Evolutionary conservation across 257 asterid species (phyloP).

Genomic region (Jaltomata sinuosa): DNA sequence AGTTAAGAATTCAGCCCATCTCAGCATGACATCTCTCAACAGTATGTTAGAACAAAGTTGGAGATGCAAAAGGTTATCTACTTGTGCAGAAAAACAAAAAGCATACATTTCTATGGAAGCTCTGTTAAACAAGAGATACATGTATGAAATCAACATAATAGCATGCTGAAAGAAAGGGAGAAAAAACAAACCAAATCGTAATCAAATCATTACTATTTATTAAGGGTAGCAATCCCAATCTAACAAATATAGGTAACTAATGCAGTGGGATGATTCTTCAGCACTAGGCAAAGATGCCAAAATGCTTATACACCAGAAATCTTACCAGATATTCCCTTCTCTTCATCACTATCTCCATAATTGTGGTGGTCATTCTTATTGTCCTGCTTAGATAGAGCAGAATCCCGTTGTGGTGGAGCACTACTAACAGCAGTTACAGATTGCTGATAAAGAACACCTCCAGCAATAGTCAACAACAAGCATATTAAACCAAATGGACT

Average conservation of each 20-base stretch:
- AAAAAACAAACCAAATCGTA: not conserved
- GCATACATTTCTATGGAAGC: not conserved
- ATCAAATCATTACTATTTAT: not conserved
- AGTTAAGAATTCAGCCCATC: not conserved
- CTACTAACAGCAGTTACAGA: conserved; percentile 60
- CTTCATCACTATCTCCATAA: conserved; percentile 37
- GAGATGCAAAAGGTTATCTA: not conserved
- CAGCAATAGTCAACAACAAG: conserved; percentile 69
- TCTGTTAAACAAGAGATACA: not conserved
- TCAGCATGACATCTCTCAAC: not conserved
- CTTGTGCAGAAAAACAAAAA: not conserved
- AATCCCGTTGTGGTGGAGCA: conserved; percentile 33
- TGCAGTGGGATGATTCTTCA: not conserved
- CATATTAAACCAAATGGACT: conserved; percentile 82
- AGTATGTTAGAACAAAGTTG: not conserved
- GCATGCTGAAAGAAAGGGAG: not conserved
- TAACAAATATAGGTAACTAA: too few species aligned
- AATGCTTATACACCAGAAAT: conserved; percentile 38
- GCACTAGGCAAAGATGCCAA: conserved; percentile 7
- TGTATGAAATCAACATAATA: not conserved
- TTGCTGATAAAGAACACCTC: conserved; percentile 94
- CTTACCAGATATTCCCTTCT: conserved; percentile 50
- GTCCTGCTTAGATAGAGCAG: conserved; percentile 28
- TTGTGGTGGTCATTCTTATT: conserved; percentile 11
- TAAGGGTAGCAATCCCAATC: not conserved